These are phyloP conservation scores for Aspergillus sergii DNA, from an alignment of 2,329 filamentous ascomycete species.

Conservation along the genomic window DNA sequence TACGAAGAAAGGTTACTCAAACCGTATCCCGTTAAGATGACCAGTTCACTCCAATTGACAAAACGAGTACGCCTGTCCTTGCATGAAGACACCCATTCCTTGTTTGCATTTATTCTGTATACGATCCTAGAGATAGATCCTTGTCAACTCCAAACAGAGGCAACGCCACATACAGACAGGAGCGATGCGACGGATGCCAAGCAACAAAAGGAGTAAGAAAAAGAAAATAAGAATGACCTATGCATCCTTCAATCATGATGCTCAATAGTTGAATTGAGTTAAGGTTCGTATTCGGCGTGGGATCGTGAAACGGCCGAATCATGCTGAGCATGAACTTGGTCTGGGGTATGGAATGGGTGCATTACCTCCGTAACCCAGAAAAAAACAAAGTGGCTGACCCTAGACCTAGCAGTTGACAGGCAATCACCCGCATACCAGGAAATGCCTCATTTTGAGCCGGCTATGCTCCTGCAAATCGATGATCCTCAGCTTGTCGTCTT, in stretches of 20 bases:
- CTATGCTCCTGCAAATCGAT: neutral
- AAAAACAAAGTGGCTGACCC: neutral
- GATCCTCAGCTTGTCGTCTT: slow-evolving; percentile 1
- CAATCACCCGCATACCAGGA: neutral
- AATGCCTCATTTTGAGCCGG: neutral
- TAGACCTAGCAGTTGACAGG: neutral
- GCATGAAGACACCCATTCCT: neutral
- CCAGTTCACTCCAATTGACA: neutral
- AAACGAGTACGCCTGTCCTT: neutral
- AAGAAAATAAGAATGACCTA: neutral
- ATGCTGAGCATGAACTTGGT: neutral
- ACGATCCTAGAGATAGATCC: neutral
- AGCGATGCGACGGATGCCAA: neutral
- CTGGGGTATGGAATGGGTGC: neutral
- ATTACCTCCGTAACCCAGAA: neutral
- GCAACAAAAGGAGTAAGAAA: neutral
- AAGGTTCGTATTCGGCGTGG: neutral
- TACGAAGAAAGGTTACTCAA: neutral
- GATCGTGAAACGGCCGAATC: neutral
- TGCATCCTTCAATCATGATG: neutral
- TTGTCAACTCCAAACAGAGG: neutral
- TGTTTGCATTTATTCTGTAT: neutral
- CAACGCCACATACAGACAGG: neutral
- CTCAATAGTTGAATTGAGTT: neutral
- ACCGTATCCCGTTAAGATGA: neutral